Base-by-base conservation (phyloP, 2,329 filamentous ascomycete genomes). In the Aspergillus sp. region DNA sequence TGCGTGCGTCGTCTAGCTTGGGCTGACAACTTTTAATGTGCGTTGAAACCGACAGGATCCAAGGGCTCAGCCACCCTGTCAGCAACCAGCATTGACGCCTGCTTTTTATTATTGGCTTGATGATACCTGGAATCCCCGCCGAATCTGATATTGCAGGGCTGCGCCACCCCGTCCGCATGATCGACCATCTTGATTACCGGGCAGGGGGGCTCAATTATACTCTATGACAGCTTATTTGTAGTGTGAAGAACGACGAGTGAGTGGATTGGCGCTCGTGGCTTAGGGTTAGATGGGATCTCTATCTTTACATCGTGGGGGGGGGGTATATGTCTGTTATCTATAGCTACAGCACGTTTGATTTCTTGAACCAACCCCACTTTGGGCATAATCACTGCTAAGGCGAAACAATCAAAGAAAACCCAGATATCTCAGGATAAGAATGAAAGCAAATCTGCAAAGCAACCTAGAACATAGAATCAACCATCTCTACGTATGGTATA, bases 91-190 rank as follows among this genome's bases (percentile, higher is more conserved):
- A 18, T 42, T 14, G 12, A 24, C 9, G 6, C 11, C 22, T 24
- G 20, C 32, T 12, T 12, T 22, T 7, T 47, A 9, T 47, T 47
- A 60, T 49, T 57, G 58, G 58, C 42, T 53, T 24, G 54, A 36
- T 32, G 26, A 57, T 31, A 54, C 54, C 46, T n/a, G 54, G 22
- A 22, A 24, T 45, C 46, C 26, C 54, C 32, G 31, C 54, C 32
- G 54, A 51, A 56, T 50, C 24, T 56, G 54, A 42, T 56, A 56
- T 53, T 49, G 42, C 53, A 53, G 29, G n/a, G 51, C 59, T 59
- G 59, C 56, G 59, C 56, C 59, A 61, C 56, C 16, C 31, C 36
- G 50, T 49, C 24, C 11, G 54, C 22, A 24, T 24, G 29, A 59
- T 56, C 50, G 51, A 29, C 51, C 26, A 54, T 18, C 39, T 47